phyloP scores from a whole-genome alignment of 352 stramenopile species.

The Globisporangium polare region DNA sequence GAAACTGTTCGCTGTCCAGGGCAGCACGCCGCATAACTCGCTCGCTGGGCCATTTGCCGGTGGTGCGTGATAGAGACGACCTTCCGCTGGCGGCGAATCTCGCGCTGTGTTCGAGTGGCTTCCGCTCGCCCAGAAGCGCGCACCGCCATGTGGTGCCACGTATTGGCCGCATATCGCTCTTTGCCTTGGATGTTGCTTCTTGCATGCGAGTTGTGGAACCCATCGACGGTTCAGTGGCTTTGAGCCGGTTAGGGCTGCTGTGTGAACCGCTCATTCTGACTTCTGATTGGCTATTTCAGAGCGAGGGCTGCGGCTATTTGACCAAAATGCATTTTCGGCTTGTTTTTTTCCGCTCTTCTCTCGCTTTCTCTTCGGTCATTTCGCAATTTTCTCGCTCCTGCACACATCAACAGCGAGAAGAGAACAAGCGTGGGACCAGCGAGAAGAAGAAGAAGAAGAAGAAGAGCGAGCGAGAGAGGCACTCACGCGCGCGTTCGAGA shows the following conservation, averaged over 20 bases:
- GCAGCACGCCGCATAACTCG: constrained; percentile 5
- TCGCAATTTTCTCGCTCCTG: constrained; percentile 41
- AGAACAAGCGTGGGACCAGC: constrained; percentile 3
- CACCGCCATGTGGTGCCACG: neutral
- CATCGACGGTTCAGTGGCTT: neutral
- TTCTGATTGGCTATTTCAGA: constrained; percentile 4
- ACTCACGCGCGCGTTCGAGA: neutral
- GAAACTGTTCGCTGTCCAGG: neutral
- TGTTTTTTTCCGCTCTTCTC: constrained; percentile 16
- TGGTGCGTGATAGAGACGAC: neutral
- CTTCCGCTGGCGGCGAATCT: neutral
- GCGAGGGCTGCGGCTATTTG: neutral
- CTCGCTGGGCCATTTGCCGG: neutral
- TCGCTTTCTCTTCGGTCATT: constrained; percentile 27
- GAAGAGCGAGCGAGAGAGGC: neutral
- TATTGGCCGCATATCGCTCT: neutral
- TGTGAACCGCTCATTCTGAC: neutral
- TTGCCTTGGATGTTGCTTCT: neutral
- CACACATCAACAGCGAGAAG: constrained; percentile 17
- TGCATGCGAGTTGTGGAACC: constrained; percentile 6
- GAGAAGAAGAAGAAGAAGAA: neutral
- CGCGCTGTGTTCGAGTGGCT: neutral
- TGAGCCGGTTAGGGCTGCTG: constrained; percentile 9
- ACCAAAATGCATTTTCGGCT: constrained; percentile 11
- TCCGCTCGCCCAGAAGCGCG: neutral